Conservation (phyloP, 2,329 filamentous ascomycete genomes). For the Clathrospora elynae region DNA sequence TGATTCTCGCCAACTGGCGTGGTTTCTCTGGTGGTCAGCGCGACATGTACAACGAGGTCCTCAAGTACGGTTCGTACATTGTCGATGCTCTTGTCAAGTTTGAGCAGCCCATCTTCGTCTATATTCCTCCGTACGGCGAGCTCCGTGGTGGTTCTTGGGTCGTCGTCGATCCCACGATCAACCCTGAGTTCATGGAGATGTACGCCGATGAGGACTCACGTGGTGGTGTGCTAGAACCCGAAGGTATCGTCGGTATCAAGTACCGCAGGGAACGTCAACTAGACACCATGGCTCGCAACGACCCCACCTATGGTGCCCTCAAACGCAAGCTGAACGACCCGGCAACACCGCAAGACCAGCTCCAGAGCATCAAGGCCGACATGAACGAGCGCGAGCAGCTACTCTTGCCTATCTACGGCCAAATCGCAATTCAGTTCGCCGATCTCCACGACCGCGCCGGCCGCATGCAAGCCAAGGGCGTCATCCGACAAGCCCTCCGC, state of each 20-base stretch:
- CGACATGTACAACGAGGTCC: conserved; percentile 99
- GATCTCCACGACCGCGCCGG: conserved; percentile 96
- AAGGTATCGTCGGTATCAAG: conserved; percentile 98
- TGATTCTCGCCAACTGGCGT: conserved; percentile 99
- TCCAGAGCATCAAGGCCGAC: conserved; percentile 78
- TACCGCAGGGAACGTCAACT: conserved; percentile 97
- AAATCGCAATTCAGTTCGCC: conserved; percentile 95
- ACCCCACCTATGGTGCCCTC: conserved; percentile 79
- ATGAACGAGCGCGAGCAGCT: conserved; percentile 85
- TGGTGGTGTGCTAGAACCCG: conserved; percentile 95
- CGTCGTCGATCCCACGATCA: conserved; percentile 98
- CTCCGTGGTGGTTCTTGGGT: conserved; percentile 99
- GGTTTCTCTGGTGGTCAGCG: conserved; percentile 99
- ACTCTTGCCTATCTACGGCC: conserved; percentile 88
- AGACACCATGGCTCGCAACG: conserved; percentile 93
- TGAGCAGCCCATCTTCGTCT: conserved; percentile 98
- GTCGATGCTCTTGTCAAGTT: conserved; percentile 98
- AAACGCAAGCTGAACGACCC: conserved; percentile 76
- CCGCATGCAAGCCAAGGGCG: conserved; percentile 97
- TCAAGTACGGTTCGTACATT: conserved; percentile 99
- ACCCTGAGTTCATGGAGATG: conserved; percentile 97
- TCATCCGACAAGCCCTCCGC: conserved; percentile 80
- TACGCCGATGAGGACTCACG: conserved; percentile 95
- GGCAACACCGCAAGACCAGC: conserved; percentile 72
- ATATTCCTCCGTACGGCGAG: conserved; percentile 96